Conservation (phyloP, 305 asterid species). For the Vinca major region DNA sequence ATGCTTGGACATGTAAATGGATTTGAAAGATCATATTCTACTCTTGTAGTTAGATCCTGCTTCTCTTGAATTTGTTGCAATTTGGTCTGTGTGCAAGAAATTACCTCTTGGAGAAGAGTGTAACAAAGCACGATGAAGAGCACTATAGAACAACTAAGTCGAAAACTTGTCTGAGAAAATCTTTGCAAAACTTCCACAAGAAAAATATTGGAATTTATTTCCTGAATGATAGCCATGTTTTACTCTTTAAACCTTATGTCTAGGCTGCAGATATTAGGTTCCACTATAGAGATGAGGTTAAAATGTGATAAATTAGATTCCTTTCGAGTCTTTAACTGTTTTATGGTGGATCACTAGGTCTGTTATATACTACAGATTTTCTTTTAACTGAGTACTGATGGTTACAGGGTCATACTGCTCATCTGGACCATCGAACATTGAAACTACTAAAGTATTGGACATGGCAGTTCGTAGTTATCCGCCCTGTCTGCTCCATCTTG, state of each 20-base stretch:
- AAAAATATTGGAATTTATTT: background rate
- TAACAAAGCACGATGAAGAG: background rate
- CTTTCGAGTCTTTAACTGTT: background rate
- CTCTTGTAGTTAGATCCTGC: background rate
- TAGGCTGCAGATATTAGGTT: background rate
- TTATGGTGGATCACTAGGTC: background rate
- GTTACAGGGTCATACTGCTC: slow-evolving; percentile 57
- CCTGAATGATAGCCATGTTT: background rate
- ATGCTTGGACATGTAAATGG: background rate
- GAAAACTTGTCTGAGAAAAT: background rate
- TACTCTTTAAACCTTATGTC: background rate
- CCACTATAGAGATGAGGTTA: background rate
- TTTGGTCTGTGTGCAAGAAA: background rate
- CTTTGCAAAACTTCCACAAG: background rate
- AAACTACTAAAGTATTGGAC: slow-evolving; percentile 65
- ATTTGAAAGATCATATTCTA: background rate
- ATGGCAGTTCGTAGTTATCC: slow-evolving; percentile 77
- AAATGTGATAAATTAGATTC: slow-evolving; percentile 1
- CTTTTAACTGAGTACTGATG: slow-evolving; percentile 6
- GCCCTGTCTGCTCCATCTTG: slow-evolving; percentile 68
- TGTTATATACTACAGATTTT: background rate
- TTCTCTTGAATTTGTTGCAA: background rate
- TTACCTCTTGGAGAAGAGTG: background rate
- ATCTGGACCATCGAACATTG: slow-evolving; percentile 56
- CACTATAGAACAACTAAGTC: background rate